Percentiles rank a stretch among this genome's conserved stretches.
Evolutionary conservation across 768 basidiomycete genomes (phyloP).

Genomic region (Thelephora ganbajun): DNA sequence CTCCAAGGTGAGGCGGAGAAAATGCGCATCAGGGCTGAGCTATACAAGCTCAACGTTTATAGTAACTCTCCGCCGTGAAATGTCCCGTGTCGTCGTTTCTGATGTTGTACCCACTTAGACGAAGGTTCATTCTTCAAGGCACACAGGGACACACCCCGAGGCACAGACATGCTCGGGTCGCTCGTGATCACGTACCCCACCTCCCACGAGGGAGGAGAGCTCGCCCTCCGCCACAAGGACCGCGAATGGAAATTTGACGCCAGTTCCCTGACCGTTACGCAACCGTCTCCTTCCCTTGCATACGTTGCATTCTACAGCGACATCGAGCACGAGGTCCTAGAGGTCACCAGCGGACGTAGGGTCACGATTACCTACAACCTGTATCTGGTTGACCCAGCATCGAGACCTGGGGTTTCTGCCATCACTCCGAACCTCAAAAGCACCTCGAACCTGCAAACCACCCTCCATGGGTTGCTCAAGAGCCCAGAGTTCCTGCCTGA

Average conservation of each 20-base stretch:
- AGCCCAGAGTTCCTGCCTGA: slow-evolving; percentile 22
- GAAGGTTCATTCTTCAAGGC: slow-evolving; percentile 34
- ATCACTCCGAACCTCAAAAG: neutral
- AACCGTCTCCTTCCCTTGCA: slow-evolving; percentile 12
- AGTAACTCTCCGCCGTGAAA: too few species aligned
- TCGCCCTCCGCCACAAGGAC: slow-evolving; percentile 17
- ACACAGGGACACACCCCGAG: slow-evolving; percentile 34
- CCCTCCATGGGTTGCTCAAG: slow-evolving; percentile 16
- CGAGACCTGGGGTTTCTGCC: neutral
- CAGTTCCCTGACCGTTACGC: slow-evolving; percentile 10
- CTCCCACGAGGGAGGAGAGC: slow-evolving; percentile 28
- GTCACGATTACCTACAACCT: slow-evolving; percentile 33
- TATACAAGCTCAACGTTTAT: slow-evolving; percentile 3
- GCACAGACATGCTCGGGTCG: slow-evolving; percentile 33
- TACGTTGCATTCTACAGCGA: slow-evolving; percentile 32
- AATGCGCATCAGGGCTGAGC: neutral
- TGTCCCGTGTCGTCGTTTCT: neutral
- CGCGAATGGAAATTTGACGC: slow-evolving; percentile 27
- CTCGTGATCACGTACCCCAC: slow-evolving; percentile 38
- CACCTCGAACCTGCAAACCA: neutral
- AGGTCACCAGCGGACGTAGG: slow-evolving; percentile 26
- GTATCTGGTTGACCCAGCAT: slow-evolving; percentile 8
- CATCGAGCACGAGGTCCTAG: slow-evolving; percentile 31
- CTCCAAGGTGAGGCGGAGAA: neutral
- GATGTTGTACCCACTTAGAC: slow-evolving; percentile 12